Conservation (phyloP, 495 filamentous ascomycete genomes). For the Penicillium ucsense region DNA sequence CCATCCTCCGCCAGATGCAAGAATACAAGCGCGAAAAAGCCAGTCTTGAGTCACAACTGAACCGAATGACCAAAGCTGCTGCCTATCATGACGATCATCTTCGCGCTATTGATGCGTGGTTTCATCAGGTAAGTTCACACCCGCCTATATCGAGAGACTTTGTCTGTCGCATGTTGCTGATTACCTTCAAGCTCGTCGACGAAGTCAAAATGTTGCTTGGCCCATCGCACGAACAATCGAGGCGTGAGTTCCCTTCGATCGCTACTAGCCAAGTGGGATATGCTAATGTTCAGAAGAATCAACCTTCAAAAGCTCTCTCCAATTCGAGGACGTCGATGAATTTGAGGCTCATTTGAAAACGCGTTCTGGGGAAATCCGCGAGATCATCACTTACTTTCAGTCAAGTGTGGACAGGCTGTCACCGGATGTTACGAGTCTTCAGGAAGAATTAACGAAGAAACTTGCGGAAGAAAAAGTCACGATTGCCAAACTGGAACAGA, state of each 20-base stretch:
- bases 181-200: slow-evolving; percentile 58
- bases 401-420: slow-evolving; percentile 34
- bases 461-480: slow-evolving; percentile 75
- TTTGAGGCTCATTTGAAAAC: slow-evolving; percentile 69
- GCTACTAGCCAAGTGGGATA: too few relatives aligned
- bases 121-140: slow-evolving; percentile 62
- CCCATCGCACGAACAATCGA: slow-evolving; percentile 40
- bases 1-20: slow-evolving; percentile 92
- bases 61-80: slow-evolving; percentile 64
- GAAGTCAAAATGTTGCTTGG: slow-evolving; percentile 66
- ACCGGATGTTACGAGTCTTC: slow-evolving; percentile 60
- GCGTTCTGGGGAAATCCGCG: slow-evolving; percentile 51
- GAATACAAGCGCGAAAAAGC: slow-evolving; percentile 88
- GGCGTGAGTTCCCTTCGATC: slow-evolving; percentile 34
- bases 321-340: slow-evolving; percentile 34
- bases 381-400: slow-evolving; percentile 48
- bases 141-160: background rate
- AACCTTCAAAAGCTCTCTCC: slow-evolving; percentile 24
- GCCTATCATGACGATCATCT: slow-evolving; percentile 84
- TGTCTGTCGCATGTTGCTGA: too few relatives aligned
- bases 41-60: slow-evolving; percentile 64
- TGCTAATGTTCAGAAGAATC: slow-evolving; percentile 8
- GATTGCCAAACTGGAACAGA: slow-evolving; percentile 63
- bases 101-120: slow-evolving; percentile 83
- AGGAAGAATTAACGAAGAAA: slow-evolving; percentile 60